Percentiles rank a stretch among this genome's conserved stretches.
Evolutionary conservation across 2,329 filamentous ascomycete species (phyloP).

Genomic region (Colletotrichum gigasporum): DNA sequence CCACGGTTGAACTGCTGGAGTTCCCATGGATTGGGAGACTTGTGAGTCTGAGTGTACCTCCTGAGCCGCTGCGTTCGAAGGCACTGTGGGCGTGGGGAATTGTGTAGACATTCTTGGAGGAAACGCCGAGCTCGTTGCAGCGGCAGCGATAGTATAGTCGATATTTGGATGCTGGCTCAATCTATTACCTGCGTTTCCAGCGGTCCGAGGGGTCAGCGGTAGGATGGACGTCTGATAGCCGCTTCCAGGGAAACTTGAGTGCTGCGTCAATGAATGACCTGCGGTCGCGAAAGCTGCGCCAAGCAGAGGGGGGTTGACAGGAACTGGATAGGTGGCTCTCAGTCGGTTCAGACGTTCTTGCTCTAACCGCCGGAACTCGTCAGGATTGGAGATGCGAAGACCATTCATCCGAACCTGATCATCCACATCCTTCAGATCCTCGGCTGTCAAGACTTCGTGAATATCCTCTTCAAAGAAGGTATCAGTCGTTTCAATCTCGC

Average conservation of each 20-base stretch:
- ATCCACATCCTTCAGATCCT: conserved; percentile 67
- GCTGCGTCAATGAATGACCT: background rate
- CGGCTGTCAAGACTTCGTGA: conserved; percentile 65
- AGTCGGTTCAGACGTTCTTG: conserved; percentile 14
- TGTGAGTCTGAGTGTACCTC: background rate
- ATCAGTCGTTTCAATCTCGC: conserved; percentile 72
- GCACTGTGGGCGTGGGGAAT: background rate
- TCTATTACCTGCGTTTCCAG: background rate
- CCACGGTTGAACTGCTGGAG: background rate
- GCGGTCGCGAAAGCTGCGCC: background rate
- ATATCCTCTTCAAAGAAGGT: conserved; percentile 77
- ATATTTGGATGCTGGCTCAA: background rate
- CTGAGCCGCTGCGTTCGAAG: background rate
- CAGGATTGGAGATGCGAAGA: conserved; percentile 44
- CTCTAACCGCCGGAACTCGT: conserved; percentile 39
- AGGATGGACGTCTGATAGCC: background rate
- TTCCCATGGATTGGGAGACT: background rate
- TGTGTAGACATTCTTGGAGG: background rate
- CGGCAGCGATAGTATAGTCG: background rate
- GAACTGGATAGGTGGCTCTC: background rate
- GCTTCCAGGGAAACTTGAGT: background rate
- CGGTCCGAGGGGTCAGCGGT: background rate
- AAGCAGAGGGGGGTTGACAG: background rate
- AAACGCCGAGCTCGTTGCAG: background rate
- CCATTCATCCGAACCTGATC: conserved; percentile 43